Evolutionary conservation across 306 rosid genomes (phyloP), one percentile per base, ranked within the genome.

Genomic region (Coriaria nepalensis): DNA sequence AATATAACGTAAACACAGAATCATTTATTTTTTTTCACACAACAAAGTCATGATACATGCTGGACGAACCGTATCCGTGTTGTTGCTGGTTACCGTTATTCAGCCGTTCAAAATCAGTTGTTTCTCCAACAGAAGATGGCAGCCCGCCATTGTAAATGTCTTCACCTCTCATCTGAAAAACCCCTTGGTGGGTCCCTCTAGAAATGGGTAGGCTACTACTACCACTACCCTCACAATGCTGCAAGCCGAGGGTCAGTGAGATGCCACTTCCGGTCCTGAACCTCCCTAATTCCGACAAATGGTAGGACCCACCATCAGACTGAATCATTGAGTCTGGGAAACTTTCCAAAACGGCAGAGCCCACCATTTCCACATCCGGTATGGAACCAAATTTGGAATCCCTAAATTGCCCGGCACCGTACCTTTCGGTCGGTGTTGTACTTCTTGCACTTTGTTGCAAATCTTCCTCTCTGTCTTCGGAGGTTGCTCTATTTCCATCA

Each of bases 191-290:
- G 6, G 52, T 45, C 41, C 66, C 75, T 20, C 61, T 49, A 10
- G 77, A 53, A 63, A 82, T 73, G 43, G 77, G 75, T 13, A 68
- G 47, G 50, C 69, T 63, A 49, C 76, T 73, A 14, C 69, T 63
- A 49, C 76, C 73, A 11, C 66, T 78, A 47, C 29, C 14, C 55
- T 83, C 94, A 58, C 86, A 69, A 64, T 83, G 94, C 63, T 80
- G 94, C 66, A 83, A 68, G 5, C 94, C 90, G 57, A 80, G 55
- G 6, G 94, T 84, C 20, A 84, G 86, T 9, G 86, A 80, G 37
- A 84, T 86, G 35, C 78, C 81, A 5, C 59, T 68, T 53, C 77
- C 76, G 5, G 66, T 37, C 59, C 77, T 72, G 6, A 70, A 68
- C 65, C 81, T 68, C 50, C 71, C 79, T 68, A 75, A 47, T 69